Evolutionary conservation across 1,139 yeast genomes (phyloP), one percentile per base, ranked within the genome.

Genomic region (Saccharomyces pastorianus): DNA sequence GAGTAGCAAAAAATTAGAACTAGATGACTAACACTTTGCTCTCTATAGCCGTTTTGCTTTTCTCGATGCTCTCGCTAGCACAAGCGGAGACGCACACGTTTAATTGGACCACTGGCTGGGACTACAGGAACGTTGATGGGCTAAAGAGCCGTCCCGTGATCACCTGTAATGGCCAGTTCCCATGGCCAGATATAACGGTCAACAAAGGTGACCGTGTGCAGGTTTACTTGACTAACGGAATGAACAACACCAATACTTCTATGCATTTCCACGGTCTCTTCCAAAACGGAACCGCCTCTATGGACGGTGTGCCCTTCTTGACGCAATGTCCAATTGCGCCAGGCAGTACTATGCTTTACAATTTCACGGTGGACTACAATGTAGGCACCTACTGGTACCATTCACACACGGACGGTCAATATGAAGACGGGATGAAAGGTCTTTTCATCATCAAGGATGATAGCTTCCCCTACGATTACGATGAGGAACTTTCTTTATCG

Each of bases 311-410:
- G 6, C 88, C 86, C 64, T 76, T 81, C 80, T 79, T 90, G 31
- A 83, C 88, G 28, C 97, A 91, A 72, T 89, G 96, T 76, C 95
- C 96, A 41, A 83, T 88, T 56, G 81, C 86, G 11, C 87, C 95
- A 1, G 88, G 88, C 28, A 77, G 76, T 56, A 79, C 85, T 11
- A 79, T 85, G 71, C 68, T 81, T 53, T 82, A 84, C 76, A 88
- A 91, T 74, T 91, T 91, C 71, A 85, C 96, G 9, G 89, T 89
- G 48, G 76, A 77, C 11, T 82, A 84, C 68, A 96, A 91, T 69
- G 80, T 77, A 49, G 98, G 98, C 59, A 81, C 96, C 4, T 91
- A 79, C 76, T 91, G 98, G 98, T 91, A 91, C 75, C 98, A 91
- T 71, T 86, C 96, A 13, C 98, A 91, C 72, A 80, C 88, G 28